A percentile compares a stretch with the other conserved stretches of the same genome.
Evolutionary conservation across 345 rosid genomes (phyloP).

Genomic region (Aquilaria malaccensis): DNA sequence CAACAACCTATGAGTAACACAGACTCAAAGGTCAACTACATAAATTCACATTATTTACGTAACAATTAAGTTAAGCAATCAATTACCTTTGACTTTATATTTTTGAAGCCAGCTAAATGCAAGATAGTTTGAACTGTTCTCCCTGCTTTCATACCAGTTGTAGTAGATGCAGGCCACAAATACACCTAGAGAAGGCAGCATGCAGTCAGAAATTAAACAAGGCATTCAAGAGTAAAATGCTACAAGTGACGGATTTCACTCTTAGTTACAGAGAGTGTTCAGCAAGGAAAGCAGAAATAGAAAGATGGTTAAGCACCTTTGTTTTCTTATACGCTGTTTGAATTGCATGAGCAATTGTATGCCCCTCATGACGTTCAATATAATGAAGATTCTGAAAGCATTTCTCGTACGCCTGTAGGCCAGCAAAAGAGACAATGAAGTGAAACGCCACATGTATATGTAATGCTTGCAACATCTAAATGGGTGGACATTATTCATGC

Average conservation of each 20-base stretch:
- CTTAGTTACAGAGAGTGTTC: background rate
- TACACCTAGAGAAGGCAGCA: constrained; percentile 41
- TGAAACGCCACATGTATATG: background rate
- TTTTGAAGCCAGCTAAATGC: constrained; percentile 85
- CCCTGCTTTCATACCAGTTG: constrained; percentile 92
- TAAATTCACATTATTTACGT: background rate
- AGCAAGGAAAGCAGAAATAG: background rate
- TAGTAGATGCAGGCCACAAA: constrained; percentile 91
- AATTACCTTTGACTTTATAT: constrained; percentile 85
- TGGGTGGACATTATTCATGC: background rate
- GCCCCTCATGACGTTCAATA: constrained; percentile 84
- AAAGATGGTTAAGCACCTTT: constrained; percentile 42
- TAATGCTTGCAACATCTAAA: constrained; percentile 1
- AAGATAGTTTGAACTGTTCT: constrained; percentile 69
- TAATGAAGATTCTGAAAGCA: constrained; percentile 94
- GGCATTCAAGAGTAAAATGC: background rate
- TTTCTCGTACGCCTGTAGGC: constrained; percentile 78
- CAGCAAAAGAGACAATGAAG: constrained; percentile 7
- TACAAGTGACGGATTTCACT: background rate
- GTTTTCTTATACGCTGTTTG: constrained; percentile 84
- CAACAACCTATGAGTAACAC: constrained; percentile 50
- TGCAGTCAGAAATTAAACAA: background rate
- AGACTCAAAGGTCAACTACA: constrained; percentile 8
- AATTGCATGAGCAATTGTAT: constrained; percentile 93
- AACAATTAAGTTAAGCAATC: background rate